These are phyloP conservation scores for Rubus parviflorus DNA, from an alignment of 306 rosid genomes.

Conservation along the genomic window DNA sequence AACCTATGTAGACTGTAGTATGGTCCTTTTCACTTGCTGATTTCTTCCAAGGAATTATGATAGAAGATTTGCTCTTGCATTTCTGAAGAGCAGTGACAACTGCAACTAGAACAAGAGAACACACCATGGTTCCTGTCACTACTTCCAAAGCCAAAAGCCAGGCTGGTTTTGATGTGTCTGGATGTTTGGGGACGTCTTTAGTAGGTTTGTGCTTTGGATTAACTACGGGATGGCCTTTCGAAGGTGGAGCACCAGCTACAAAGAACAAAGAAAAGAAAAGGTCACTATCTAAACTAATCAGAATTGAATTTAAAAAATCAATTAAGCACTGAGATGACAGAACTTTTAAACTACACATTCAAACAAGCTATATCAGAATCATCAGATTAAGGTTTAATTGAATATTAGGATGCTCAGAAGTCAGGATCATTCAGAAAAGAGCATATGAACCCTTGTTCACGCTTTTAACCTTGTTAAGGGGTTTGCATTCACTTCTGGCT, in stretches of 20 bases:
- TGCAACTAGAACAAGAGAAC: slow-evolving; percentile 67
- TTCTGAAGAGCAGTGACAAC: slow-evolving; percentile 59
- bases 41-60: slow-evolving; percentile 93
- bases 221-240: slow-evolving; percentile 51
- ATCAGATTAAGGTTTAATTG: not conserved
- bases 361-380: not conserved
- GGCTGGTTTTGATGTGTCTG: slow-evolving; percentile 54
- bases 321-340: not conserved
- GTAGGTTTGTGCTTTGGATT: slow-evolving; percentile 35
- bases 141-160: slow-evolving; percentile 91
- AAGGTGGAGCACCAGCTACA: slow-evolving; percentile 60
- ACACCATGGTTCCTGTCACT: slow-evolving; percentile 70
- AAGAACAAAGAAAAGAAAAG: slow-evolving; percentile 18
- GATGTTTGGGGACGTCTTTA: slow-evolving; percentile 47
- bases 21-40: slow-evolving; percentile 74
- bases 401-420: not conserved
- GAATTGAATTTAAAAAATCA: not conserved
- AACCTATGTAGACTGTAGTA: slow-evolving; percentile 59
- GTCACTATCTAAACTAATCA: slow-evolving; percentile 18
- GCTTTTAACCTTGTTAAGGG: not conserved
- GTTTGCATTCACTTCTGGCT: not conserved
- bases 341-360: not conserved
- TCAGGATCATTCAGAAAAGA: not conserved
- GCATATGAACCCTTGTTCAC: not conserved
- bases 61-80: slow-evolving; percentile 71